Percentiles rank a stretch among this genome's conserved stretches.
Evolutionary conservation across 441 rosid species (phyloP).

Genomic region (Euphorbia celastroides): DNA sequence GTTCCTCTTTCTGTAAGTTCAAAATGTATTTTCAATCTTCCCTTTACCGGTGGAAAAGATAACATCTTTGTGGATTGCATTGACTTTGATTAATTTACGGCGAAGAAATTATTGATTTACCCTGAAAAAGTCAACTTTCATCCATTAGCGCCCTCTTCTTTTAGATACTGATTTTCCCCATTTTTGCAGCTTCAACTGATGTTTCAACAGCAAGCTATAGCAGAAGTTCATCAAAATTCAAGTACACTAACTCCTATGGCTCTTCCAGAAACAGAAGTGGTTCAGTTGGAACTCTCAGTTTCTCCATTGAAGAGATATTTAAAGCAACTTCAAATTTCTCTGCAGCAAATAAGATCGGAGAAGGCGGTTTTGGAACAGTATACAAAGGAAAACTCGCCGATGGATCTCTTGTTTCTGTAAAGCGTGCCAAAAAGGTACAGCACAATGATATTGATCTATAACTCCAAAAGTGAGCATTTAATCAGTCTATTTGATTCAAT

Average conservation of each 20-base stretch:
- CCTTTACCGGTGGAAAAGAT: not conserved
- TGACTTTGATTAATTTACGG: not conserved
- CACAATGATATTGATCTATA: not conserved
- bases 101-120: not conserved
- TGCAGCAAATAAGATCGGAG: constrained; percentile 59
- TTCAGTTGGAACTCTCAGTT: constrained; percentile 26
- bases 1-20: not conserved
- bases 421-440: constrained; percentile 84
- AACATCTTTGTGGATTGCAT: no score
- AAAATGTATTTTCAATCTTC: not conserved
- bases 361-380: constrained; percentile 75
- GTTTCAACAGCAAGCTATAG: constrained; percentile 44
- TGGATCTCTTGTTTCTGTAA: constrained; percentile 78
- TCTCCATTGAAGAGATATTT: constrained; percentile 54
- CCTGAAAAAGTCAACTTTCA: not conserved
- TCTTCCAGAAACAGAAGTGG: constrained; percentile 45
- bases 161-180: constrained; percentile 6
- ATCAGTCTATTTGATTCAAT: not conserved
- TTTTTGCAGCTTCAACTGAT: constrained; percentile 48
- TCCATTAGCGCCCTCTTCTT: not conserved
- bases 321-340: constrained; percentile 75
- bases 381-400: constrained; percentile 65
- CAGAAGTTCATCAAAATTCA: constrained; percentile 33
- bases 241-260: constrained; percentile 32
- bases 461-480: not conserved